phyloP scores from a whole-genome alignment of 2,329 filamentous ascomycete species.

The Colletotrichum cordylinicola region DNA sequence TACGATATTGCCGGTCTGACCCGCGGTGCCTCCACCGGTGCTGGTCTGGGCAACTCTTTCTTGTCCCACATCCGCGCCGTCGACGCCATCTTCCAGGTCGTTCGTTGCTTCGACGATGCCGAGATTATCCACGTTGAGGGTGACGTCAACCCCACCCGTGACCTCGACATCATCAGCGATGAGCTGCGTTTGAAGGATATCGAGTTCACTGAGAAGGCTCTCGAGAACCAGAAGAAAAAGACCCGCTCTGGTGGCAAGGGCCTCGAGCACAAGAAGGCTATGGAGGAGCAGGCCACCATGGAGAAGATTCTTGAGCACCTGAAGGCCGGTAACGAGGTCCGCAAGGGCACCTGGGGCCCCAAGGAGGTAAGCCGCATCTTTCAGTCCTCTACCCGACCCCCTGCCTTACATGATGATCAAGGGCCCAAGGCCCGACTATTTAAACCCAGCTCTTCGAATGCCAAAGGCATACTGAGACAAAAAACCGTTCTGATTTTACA shows the following conservation, averaged over 20 bases:
- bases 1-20: slow-evolving; percentile 99
- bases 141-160: slow-evolving; percentile 92
- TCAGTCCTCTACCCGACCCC: slow-evolving; percentile 27
- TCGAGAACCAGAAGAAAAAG: slow-evolving; percentile 92
- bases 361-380: slow-evolving; percentile 82
- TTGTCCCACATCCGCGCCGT: slow-evolving; percentile 98
- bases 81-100: slow-evolving; percentile 97
- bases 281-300: slow-evolving; percentile 91
- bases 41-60: slow-evolving; percentile 96
- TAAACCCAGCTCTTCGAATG: slow-evolving; percentile 99
- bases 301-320: slow-evolving; percentile 87
- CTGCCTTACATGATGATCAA: slow-evolving; percentile 89
- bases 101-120: slow-evolving; percentile 96
- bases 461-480: slow-evolving; percentile 91
- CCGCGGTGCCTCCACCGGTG: slow-evolving; percentile 93
- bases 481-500: slow-evolving; percentile 32
- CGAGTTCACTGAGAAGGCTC: slow-evolving; percentile 95
- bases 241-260: slow-evolving; percentile 93
- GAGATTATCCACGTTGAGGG: slow-evolving; percentile 99
- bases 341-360: slow-evolving; percentile 85
- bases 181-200: slow-evolving; percentile 98
- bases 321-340: slow-evolving; percentile 89
- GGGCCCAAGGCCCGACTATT: slow-evolving; percentile 84
- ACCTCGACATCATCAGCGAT: slow-evolving; percentile 95
- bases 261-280: slow-evolving; percentile 97